Base-by-base conservation (phyloP, 192 early-diverging fungal species). In the Fimicolochytrium jonesii region DNA sequence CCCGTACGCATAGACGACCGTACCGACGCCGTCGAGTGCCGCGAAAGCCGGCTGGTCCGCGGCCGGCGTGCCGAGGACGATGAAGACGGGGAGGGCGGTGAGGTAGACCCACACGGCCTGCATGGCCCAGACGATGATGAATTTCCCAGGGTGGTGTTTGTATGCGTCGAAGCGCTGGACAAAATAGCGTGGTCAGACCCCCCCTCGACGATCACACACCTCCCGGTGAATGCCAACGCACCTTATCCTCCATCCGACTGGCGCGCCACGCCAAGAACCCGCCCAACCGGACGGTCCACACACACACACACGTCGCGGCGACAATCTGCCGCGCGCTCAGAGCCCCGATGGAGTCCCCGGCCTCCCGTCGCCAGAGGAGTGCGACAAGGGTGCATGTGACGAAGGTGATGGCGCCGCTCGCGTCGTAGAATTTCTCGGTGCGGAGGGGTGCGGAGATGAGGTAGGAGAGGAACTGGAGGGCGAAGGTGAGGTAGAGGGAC, bases 41-140 rank as follows among this genome's bases (percentile, higher is more conserved):
- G 37, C 46, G 25, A 82, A 45, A 3, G 61, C 23, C 3, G 50
- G 56, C 48, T 82, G 80, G n/a, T 52, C 36, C 15, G 23, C 13
- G 13, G 56, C 23, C 15, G 69, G 68, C 61, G 77, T 79, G 23
- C 59, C 74, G 17, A 77, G 22, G 43, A 83, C 55, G 42, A 77
- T 69, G 51, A 49, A 83, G 1, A 70, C 77, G 5, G 76, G 56
- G 32, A 77, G 62, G 0, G 73, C 71, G 15, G 81, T 83, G n/a
- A 81, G 33, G 67, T 64, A 80, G 44, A 83, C 68, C 81, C 81
- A 83, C 31, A 76, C 45, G 30, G 76, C 59, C 53, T 83, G 81
- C 35, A 81, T 32, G 37, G 69, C n/a, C 76, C 76, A 83, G 13
- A 77, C 61, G 11, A 77, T 46, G 0, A 55, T 25, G 52, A 83